phyloP scores from a whole-genome alignment of 192 early-diverging fungal genomes.

The Rhizophagus sp. region DNA sequence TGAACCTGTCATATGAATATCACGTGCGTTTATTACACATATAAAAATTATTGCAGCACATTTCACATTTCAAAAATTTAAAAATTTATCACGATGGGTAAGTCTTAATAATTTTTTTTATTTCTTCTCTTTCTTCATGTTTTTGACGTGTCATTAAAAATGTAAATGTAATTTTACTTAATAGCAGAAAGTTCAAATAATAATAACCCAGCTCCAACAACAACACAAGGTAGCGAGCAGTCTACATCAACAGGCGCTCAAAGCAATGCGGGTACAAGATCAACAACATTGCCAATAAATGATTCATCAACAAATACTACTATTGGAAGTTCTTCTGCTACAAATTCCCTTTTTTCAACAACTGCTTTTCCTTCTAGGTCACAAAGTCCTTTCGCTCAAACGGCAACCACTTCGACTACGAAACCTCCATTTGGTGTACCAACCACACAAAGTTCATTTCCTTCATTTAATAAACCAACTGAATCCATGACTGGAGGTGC shows the following conservation, averaged over 20 bases:
- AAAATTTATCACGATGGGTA: background rate
- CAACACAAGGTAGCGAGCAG: background rate
- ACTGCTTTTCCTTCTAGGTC: background rate
- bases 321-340: background rate
- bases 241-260: background rate
- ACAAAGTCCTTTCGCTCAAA: too few species aligned
- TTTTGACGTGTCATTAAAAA: background rate
- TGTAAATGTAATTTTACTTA: background rate
- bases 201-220: background rate
- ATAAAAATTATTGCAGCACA: too few species aligned
- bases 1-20: too few species aligned
- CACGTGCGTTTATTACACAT: too few species aligned
- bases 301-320: background rate
- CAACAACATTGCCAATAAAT: background rate
- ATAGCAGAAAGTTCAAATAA: background rate
- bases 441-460: too few species aligned
- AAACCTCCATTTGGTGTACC: background rate
- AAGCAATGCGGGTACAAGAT: background rate
- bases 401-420: too few species aligned
- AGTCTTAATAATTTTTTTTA: background rate
- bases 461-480: background rate
- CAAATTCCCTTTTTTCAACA: background rate
- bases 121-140: background rate
- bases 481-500: background rate
- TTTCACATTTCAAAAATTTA: too few species aligned